Conservation (phyloP, 108 stramenopile species). For the Cyclotella baltica region DNA sequence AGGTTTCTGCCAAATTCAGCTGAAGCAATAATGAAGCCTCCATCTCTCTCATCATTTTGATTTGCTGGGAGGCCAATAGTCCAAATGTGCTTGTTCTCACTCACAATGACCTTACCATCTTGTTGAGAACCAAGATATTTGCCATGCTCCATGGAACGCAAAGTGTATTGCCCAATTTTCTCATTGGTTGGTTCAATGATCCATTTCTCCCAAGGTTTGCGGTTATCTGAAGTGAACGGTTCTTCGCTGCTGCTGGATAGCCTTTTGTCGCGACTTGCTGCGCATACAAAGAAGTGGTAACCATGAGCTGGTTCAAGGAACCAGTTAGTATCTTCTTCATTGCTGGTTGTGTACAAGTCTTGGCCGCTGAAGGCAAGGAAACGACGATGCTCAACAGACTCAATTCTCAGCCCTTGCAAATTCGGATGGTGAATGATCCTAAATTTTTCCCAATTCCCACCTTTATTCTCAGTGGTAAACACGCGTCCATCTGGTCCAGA, state of each 20-base stretch:
- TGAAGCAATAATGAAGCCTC: slow-evolving; percentile 16
- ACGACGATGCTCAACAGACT: slow-evolving; percentile 31
- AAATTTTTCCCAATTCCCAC: slow-evolving; percentile 31
- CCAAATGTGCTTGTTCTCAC: slow-evolving; percentile 24
- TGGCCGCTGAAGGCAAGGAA: slow-evolving; percentile 32
- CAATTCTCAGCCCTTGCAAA: slow-evolving; percentile 10
- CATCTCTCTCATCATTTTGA: too few species aligned
- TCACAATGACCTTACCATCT: slow-evolving; percentile 19
- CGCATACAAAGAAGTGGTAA: slow-evolving; percentile 27
- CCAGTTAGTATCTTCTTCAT: slow-evolving; percentile 31
- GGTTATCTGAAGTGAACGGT: slow-evolving; percentile 22
- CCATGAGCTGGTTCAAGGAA: slow-evolving; percentile 29
- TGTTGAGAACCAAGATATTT: slow-evolving; percentile 21
- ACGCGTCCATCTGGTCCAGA: slow-evolving; percentile 19
- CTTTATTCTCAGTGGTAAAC: slow-evolving; percentile 35
- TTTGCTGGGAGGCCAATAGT: slow-evolving; percentile 8
- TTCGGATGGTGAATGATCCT: slow-evolving; percentile 9
- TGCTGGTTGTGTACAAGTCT: slow-evolving; percentile 25
- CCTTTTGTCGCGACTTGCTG: slow-evolving; percentile 23
- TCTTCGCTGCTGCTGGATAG: slow-evolving; percentile 17
- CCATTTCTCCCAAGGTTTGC: slow-evolving; percentile 38
- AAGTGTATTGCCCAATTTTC: slow-evolving; percentile 15
- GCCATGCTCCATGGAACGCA: slow-evolving; percentile 28
- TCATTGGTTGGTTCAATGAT: slow-evolving; percentile 11
- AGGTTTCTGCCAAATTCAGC: not conserved